Base-by-base conservation (phyloP, 495 filamentous ascomycete species). In the Choiromyces venosus region DNA sequence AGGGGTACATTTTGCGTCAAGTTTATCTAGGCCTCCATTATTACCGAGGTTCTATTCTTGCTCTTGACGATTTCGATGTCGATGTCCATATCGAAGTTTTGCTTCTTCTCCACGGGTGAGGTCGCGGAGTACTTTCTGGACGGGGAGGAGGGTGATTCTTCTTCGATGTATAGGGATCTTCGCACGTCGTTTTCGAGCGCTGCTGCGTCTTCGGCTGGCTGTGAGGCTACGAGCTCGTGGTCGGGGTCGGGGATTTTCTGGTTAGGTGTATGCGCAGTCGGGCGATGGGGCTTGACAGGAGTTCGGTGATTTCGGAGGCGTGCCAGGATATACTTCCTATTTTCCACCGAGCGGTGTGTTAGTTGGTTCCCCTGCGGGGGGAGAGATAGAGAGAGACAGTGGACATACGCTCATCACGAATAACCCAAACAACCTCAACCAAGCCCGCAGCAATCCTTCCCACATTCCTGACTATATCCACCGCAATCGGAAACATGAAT, bases 361-460 rank as follows among this genome's bases (percentile, higher is more conserved):
- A 7, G 71, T 67, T 80, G 80, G 79, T 19, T 44, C 7, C 6
- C 19, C 39, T 1, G 73, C 38, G 19, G 71, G 46, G 46, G 35
- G 52, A 66, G 36, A 35, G n/a, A n/a, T n/a, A 42, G 4, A 38
- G 82, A n/a, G n/a, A n/a, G n/a, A n/a, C n/a, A n/a, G n/a, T n/a
- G n/a, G n/a, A n/a, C 83, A 70, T 74, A 88, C 87, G 85, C 72
- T 85, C 82, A 40, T 85, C 80, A 64, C 82, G 83, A 0, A 87
- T 84, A 19, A 84, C 77, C 87, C 86, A 88, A n/a, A 88, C 84
- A 65, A 88, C 86, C 18, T 86, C 83, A 67, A 89, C 82, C n/a
- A 83, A 83, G 6, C 76, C 70, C 72, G 85, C 85, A 19, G 78
- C 80, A 0, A 82, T 81, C 25, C 81, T n/a, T 80, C 81, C 16